phyloP scores from a whole-genome alignment of 1,284 basidiomycete species.

The Leccinum subrobustum region DNA sequence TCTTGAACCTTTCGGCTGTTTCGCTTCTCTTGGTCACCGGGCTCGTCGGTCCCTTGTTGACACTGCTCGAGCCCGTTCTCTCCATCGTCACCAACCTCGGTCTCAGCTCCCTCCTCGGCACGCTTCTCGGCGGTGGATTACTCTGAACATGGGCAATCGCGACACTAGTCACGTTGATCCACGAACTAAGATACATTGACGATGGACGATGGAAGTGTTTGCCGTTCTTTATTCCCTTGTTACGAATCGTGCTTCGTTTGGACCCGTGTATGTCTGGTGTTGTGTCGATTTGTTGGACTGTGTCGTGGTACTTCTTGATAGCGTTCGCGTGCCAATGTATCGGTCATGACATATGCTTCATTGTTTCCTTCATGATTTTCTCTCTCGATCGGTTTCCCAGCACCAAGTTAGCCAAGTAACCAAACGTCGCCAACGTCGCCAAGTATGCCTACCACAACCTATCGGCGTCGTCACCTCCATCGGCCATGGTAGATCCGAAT shows the following conservation, averaged over 20 bases:
- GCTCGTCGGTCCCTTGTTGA: slow-evolving; percentile 6
- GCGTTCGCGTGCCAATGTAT: no score
- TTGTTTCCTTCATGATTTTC: no score
- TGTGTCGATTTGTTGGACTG: no score
- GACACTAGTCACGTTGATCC: neutral
- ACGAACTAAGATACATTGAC: neutral
- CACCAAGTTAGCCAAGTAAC: no score
- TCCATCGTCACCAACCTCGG: slow-evolving; percentile 10
- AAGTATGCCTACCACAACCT: no score
- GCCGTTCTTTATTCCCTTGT: neutral
- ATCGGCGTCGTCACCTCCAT: no score
- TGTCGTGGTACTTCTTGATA: no score
- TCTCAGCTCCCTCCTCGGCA: slow-evolving; percentile 2
- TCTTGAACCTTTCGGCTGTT: slow-evolving; percentile 2
- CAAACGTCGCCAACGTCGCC: no score
- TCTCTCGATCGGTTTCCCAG: no score
- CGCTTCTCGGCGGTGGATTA: slow-evolving; percentile 8
- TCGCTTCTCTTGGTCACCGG: slow-evolving; percentile 6
- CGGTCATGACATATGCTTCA: no score
- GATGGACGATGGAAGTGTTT: neutral
- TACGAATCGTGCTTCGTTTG: neutral
- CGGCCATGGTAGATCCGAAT: no score
- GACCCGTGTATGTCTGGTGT: neutral
- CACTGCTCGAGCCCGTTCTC: slow-evolving; percentile 10
- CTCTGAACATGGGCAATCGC: neutral